Percentiles rank a stretch among this genome's conserved stretches.
Conservation (phyloP, 148 eudicot genomes). For the Talinum fruticosum region DNA sequence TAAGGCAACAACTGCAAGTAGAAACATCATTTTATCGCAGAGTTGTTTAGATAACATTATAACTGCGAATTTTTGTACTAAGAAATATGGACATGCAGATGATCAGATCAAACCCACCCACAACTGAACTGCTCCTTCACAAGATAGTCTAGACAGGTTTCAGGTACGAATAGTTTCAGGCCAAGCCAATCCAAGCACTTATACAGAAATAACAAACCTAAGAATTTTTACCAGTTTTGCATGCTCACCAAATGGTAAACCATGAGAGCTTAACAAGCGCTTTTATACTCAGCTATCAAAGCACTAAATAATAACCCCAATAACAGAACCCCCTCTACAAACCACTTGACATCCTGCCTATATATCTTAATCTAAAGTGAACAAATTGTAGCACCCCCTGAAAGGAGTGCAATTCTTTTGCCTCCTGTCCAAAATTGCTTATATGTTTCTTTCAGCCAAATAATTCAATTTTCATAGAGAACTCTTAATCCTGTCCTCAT, state of each 20-base stretch:
- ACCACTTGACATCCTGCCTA: no score
- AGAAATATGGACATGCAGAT: neutral
- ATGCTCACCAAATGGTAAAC: neutral
- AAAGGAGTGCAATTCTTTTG: no score
- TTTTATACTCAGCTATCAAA: neutral
- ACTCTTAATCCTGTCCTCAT: neutral
- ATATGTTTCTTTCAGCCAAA: no score
- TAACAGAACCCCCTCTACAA: neutral
- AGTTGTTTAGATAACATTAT: neutral
- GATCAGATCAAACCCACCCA: neutral
- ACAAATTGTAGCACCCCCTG: no score
- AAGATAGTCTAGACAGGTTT: neutral
- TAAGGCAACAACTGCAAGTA: no score
- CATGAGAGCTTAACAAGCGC: neutral
- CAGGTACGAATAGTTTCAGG: neutral
- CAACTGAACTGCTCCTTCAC: neutral
- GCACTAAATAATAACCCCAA: neutral
- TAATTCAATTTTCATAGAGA: neutral
- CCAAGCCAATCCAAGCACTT: neutral
- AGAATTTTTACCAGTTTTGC: neutral
- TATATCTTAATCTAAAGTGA: neutral
- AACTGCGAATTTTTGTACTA: neutral
- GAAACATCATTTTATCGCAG: no score
- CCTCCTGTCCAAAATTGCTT: no score
- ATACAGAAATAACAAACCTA: neutral